These are phyloP conservation scores for Rhodotorula taiwanensis DNA, from an alignment of 768 basidiomycete species.

Conservation along the genomic window DNA sequence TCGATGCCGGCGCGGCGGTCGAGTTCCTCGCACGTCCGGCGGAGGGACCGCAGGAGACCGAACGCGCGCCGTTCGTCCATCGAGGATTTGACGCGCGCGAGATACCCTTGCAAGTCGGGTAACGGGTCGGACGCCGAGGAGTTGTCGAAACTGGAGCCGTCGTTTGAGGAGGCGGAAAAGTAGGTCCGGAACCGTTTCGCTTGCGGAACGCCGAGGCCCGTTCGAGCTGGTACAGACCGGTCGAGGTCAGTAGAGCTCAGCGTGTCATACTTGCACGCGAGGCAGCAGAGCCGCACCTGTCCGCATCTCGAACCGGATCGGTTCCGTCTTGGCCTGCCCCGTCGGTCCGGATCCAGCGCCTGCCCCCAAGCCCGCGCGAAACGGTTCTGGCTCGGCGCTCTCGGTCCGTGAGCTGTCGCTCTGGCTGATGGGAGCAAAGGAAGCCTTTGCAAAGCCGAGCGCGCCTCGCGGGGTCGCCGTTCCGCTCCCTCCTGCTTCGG, in stretches of 20 bases:
- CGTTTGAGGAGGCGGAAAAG: background rate
- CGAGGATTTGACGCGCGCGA: conserved; percentile 20
- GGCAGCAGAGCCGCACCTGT: conserved; percentile 11
- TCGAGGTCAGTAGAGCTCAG: background rate
- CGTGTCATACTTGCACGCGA: background rate
- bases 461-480: conserved; percentile 2
- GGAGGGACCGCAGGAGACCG: conserved; percentile 27
- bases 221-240: conserved; percentile 24
- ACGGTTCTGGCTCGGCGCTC: background rate
- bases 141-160: background rate
- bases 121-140: conserved; percentile 6
- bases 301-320: conserved; percentile 35
- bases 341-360: too few relatives aligned
- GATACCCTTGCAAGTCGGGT: conserved; percentile 24
- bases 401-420: background rate
- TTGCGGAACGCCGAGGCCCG: conserved; percentile 36
- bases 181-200: background rate
- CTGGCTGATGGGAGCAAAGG: background rate
- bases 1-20: conserved; percentile 32
- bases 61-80: conserved; percentile 27
- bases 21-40: conserved; percentile 36
- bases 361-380: too few relatives aligned
- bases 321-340: conserved; percentile 22
- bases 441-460: conserved; percentile 18
- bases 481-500: background rate